Conservation (phyloP, 2,329 filamentous ascomycete genomes). For the Tolypocladium album region DNA sequence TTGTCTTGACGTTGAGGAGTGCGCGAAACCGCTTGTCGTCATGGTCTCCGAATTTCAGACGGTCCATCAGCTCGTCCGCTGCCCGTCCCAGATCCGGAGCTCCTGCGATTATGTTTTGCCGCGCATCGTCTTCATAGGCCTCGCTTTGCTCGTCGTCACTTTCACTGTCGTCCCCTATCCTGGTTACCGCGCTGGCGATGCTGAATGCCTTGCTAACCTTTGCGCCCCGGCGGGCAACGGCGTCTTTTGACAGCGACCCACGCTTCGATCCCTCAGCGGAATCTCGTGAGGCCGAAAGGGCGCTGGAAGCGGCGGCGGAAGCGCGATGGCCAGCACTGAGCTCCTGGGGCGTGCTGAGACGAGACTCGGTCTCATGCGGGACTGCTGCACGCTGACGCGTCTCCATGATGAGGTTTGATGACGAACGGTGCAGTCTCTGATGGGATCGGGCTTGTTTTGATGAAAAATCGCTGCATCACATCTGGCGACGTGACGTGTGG, state of each 20-base stretch:
- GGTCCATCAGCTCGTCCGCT: conserved; percentile 2
- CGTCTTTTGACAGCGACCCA: not conserved
- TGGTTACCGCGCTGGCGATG: conserved; percentile 1
- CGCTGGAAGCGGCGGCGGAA: not conserved
- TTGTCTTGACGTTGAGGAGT: not conserved
- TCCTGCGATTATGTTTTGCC: not conserved
- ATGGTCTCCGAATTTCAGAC: not conserved
- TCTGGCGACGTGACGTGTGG: not conserved
- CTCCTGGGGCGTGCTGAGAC: not conserved
- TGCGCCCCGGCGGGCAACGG: conserved; percentile 2
- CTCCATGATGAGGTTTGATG: not conserved
- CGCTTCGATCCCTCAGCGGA: not conserved
- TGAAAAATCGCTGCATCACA: not conserved
- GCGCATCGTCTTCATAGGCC: not conserved
- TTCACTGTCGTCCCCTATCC: not conserved
- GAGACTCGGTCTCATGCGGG: not conserved
- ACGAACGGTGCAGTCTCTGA: not conserved
- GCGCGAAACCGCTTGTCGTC: not conserved
- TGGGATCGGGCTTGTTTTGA: not conserved
- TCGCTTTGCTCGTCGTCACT: not conserved
- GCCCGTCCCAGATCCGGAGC: conserved; percentile 2
- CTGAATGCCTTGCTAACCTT: not conserved
- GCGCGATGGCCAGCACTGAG: not conserved
- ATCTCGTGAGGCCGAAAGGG: not conserved
- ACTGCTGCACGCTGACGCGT: not conserved